Percentiles rank a stretch among this genome's conserved stretches.
phyloP scores from a whole-genome alignment of 768 basidiomycete species.

The Cystoderma amianthinum region DNA sequence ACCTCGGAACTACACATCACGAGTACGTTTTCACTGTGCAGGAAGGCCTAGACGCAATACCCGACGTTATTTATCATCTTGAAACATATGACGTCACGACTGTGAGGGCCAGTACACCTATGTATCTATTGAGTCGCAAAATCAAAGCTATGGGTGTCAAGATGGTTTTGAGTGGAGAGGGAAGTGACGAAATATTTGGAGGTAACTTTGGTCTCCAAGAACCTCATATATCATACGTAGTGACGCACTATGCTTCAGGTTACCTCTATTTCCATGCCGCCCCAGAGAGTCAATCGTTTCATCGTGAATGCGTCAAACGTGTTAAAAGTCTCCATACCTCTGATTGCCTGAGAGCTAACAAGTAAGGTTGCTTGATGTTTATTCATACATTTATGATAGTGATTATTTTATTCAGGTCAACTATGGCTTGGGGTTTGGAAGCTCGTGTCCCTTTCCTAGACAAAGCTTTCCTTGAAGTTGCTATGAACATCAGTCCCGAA shows the following conservation, averaged over 20 bases:
- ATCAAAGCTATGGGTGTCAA: constrained; percentile 99
- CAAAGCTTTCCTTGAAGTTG: constrained; percentile 89
- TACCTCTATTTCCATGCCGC: constrained; percentile 99
- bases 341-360: constrained; percentile 97
- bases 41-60: constrained; percentile 94
- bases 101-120: constrained; percentile 94
- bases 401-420: constrained; percentile 49
- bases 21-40: constrained; percentile 98
- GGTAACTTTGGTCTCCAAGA: constrained; percentile 38
- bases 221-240: neutral
- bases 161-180: constrained; percentile 98
- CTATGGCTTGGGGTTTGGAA: constrained; percentile 99
- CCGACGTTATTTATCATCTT: constrained; percentile 96
- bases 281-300: constrained; percentile 81
- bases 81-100: constrained; percentile 99
- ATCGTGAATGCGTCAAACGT: constrained; percentile 90
- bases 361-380: constrained; percentile 40
- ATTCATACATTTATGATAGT: neutral
- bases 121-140: constrained; percentile 97
- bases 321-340: constrained; percentile 97
- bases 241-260: constrained; percentile 35
- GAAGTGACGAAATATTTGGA: constrained; percentile 95
- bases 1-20: constrained; percentile 91
- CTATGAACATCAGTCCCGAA: constrained; percentile 85
- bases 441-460: constrained; percentile 99